These are phyloP conservation scores for Solanum tarapatanum DNA, from an alignment of 257 asterid genomes.

Conservation along the genomic window DNA sequence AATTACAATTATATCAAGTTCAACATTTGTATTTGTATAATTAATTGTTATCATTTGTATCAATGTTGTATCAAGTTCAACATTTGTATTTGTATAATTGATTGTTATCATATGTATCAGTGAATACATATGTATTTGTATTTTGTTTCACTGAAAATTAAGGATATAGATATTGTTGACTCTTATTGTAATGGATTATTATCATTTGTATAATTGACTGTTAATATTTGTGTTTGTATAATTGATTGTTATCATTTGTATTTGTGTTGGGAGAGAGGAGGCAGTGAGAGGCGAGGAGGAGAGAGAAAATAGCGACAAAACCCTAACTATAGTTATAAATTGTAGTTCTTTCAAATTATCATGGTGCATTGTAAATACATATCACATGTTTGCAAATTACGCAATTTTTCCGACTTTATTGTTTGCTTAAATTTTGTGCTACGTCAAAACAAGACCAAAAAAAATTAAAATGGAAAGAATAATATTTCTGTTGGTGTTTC, in stretches of 20 bases:
- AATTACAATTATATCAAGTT: not conserved
- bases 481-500: not conserved
- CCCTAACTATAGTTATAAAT: not conserved
- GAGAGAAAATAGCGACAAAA: not conserved
- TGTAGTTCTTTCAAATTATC: too few species aligned
- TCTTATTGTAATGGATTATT: too few species aligned
- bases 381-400: too few species aligned
- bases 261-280: not conserved
- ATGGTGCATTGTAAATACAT: too few species aligned
- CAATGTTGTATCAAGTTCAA: not conserved
- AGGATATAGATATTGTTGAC: not conserved
- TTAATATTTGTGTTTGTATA: not conserved
- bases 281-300: not conserved
- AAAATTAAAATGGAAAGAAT: too few species aligned
- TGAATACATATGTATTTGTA: not conserved
- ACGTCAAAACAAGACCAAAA: not conserved
- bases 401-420: too few species aligned
- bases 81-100: too few species aligned
- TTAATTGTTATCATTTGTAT: not conserved
- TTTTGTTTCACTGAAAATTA: not conserved
- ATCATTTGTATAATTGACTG: not conserved
- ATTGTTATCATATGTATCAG: not conserved
- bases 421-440: not conserved
- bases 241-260: not conserved
- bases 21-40: too few species aligned